Base-by-base conservation (phyloP, 179 eudicot genomes). In the Spinacia oleracea region DNA sequence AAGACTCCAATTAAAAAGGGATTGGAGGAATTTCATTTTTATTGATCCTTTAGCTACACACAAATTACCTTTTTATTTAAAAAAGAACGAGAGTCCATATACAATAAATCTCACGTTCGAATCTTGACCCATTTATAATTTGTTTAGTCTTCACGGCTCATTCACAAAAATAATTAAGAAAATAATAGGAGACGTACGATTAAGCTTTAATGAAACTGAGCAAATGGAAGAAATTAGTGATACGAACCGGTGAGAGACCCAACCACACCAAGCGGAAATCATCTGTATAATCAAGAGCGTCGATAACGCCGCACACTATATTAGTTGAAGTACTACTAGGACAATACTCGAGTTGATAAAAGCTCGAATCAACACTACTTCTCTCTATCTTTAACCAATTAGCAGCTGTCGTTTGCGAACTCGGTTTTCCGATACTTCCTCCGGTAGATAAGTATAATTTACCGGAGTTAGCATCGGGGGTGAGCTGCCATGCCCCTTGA, bases 171-270 rank as follows among this genome's bases (percentile, higher is more conserved):
- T n/a, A n/a, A n/a, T n/a, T n/a, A n/a, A n/a, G n/a, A n/a, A n/a
- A n/a, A n/a, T n/a, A n/a, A n/a, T n/a, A n/a, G 40, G 40, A 35
- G 58, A n/a, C 15, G 25, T 20, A 1, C 18, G 27, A 0, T 70
- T 45, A 70, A 70, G 73, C 73, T 70, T 70, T 70, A 27, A 70
- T 29, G n/a, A 70, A 70, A 48, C 35, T 67, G 10, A 67, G 72
- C 14, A 15, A 0, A 27, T 70, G 38, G 55, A 45, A 45, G 40
- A 45, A 70, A 27, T 14, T 16, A 4, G 56, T 38, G 4, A 0
- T 48, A 6, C 4, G 14, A 1, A 2, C 2, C 2, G 38, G 18
- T 10, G 16, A 6, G 2, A 46, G 58, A 70, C 74, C 74, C 27
- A 70, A 46, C 58, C 74, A 70, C 34, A 27, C 1, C 25, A 70